Conservation (phyloP, 208 protist genomes). For the Kentomonas sorsogonicus region DNA sequence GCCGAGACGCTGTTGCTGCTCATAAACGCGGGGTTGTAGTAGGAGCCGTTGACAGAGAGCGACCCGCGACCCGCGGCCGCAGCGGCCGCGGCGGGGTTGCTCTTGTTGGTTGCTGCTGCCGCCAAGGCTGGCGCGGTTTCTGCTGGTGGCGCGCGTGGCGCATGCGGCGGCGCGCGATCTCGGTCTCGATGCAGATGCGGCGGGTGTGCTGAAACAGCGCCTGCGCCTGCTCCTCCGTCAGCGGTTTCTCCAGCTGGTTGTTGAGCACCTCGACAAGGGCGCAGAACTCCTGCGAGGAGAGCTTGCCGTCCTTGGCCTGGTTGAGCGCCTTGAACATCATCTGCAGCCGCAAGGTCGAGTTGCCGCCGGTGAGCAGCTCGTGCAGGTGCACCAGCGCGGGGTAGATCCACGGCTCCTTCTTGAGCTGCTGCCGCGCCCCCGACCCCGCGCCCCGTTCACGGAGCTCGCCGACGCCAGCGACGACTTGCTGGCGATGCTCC, state of each 20-base stretch:
- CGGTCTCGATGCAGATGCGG: too few species aligned
- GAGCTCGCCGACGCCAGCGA: background rate
- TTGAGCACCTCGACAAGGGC: constrained; percentile 48
- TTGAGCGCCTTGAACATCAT: constrained; percentile 50
- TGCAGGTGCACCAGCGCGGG: constrained; percentile 48
- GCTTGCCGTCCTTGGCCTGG: constrained; percentile 32
- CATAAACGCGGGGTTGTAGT: background rate
- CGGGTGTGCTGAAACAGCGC: too few species aligned
- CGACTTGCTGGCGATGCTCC: too few species aligned
- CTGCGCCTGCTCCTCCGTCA: constrained; percentile 30
- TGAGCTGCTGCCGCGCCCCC: constrained; percentile 2
- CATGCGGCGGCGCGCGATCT: constrained; percentile 20
- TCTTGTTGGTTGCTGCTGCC: background rate
- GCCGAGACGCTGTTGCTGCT: background rate
- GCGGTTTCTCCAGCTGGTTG: constrained; percentile 32
- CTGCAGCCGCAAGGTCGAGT: constrained; percentile 22
- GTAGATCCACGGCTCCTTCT: constrained; percentile 50
- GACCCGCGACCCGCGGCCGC: background rate
- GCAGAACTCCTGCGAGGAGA: constrained; percentile 51
- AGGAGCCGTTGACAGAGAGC: background rate
- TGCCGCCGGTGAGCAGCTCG: constrained; percentile 36
- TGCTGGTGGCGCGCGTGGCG: constrained; percentile 32
- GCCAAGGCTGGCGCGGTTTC: constrained; percentile 8
- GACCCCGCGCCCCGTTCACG: too few species aligned
- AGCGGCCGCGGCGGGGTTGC: background rate